Percentiles rank a stretch among this genome's conserved stretches.
phyloP scores from a whole-genome alignment of 169 alveolate genomes.

The Neospora caninum region DNA sequence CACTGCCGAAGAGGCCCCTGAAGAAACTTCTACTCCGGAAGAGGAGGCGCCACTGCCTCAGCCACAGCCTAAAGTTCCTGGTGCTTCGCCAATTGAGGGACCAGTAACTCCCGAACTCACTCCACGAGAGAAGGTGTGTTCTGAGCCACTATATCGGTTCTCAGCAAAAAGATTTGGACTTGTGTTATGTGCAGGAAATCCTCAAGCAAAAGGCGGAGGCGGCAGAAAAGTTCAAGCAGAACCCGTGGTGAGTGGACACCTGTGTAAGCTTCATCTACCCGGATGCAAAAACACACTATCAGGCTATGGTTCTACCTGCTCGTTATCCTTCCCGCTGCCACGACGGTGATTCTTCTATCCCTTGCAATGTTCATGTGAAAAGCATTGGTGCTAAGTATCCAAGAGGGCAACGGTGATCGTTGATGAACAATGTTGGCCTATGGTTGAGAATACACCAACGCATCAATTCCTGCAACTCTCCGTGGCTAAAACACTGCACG shows the following conservation, averaged over 20 bases:
- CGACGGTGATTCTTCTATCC: neutral
- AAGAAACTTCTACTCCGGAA: neutral
- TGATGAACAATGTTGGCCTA: too few relatives aligned
- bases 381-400: neutral
- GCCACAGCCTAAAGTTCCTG: neutral
- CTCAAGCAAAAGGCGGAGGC: slow-evolving; percentile 18
- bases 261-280: too few relatives aligned
- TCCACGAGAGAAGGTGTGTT: slow-evolving; percentile 1
- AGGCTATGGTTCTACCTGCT: slow-evolving; percentile 35
- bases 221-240: neutral
- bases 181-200: neutral
- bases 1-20: neutral
- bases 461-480: too few relatives aligned
- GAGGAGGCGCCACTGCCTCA: neutral
- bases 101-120: slow-evolving; percentile 19
- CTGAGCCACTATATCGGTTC: too few relatives aligned
- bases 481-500: too few relatives aligned
- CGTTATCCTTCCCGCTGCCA: neutral
- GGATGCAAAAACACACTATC: neutral
- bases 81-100: neutral
- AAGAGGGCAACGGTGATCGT: too few relatives aligned
- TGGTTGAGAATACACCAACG: too few relatives aligned
- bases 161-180: neutral
- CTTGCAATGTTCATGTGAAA: slow-evolving; percentile 1
- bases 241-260: neutral